Percentiles rank a stretch among this genome's conserved stretches.
Evolutionary conservation across 805 yeast genomes (phyloP).

Genomic region (Wickerhamomyces alni): DNA sequence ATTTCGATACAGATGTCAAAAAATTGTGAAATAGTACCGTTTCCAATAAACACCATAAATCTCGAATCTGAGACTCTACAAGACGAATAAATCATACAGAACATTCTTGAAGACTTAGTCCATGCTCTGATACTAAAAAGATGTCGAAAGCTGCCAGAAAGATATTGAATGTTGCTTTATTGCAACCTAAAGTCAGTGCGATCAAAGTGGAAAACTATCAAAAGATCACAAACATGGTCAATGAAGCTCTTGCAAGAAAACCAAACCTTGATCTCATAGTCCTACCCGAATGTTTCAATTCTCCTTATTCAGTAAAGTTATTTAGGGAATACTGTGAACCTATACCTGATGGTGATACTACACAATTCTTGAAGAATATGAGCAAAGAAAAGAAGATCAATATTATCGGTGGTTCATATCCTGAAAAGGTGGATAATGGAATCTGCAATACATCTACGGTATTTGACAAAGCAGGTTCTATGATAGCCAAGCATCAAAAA

Average conservation of each 20-base stretch:
- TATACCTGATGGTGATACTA: constrained; percentile 67
- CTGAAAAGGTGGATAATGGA: constrained; percentile 54
- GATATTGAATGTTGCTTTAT: neutral
- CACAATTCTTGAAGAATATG: constrained; percentile 50
- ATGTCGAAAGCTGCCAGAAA: no score
- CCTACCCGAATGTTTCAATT: constrained; percentile 92
- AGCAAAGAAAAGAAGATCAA: constrained; percentile 62
- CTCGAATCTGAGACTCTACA: no score
- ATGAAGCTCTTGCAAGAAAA: constrained; percentile 50
- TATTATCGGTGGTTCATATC: constrained; percentile 88
- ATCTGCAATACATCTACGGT: constrained; percentile 70
- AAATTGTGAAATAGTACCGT: no score
- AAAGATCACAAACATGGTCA: constrained; percentile 53
- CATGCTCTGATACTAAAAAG: no score
- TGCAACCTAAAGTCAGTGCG: constrained; percentile 62
- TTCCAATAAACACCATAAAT: no score
- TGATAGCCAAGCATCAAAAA: constrained; percentile 43
- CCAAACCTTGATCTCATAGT: constrained; percentile 69
- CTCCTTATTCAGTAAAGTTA: constrained; percentile 84
- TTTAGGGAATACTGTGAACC: constrained; percentile 81
- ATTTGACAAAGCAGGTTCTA: constrained; percentile 63
- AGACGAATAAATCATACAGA: no score
- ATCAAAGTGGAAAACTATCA: constrained; percentile 71
- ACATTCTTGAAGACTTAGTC: no score
- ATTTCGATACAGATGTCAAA: no score